Evolutionary conservation across 345 rosid species (phyloP), one percentile per base, ranked within the genome.

Genomic region (Salix caprea): DNA sequence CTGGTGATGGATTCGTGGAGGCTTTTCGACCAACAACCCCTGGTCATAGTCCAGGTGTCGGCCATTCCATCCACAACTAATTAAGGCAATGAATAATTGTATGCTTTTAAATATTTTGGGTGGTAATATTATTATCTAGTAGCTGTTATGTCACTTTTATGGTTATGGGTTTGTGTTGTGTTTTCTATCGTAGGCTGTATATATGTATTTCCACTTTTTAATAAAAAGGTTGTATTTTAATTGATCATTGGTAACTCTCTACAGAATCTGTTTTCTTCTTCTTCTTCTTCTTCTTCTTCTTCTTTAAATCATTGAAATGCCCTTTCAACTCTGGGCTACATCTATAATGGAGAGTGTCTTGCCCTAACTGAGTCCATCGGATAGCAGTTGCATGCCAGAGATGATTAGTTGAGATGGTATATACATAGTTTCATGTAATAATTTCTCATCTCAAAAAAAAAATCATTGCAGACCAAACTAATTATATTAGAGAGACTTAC

Each of bases 51-150:
- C 80, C 80, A 1, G 80, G 80, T 6, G 89, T 89, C 11, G 94
- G 94, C 48, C 94, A 90, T 75, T 86, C 80, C 50, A 19, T 30
- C 67, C 77, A 68, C 32, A 71, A 79, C 75, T 79, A 82, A 82
- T 71, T 36, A 32, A 15, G 2, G 24, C 19, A 26, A 14, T 39
- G 21, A 76, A 15, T 28, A 0, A 34, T 34, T 34, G 36, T 34
- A 34, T 34, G 36, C 36, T 34, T 34, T 34, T 34, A 34, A 34
- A 34, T 34, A 34, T 34, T 34, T 34, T 34, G 36, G 36, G 36
- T 4, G 36, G 36, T 34, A 34, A 34, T 34, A 34, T 34, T 34
- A 34, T 0, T 34, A 4, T 34, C 36, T 34, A 34, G 36, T 34
- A 1, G 62, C 62, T 21, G 2, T 9, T 56, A 56, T 56, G 10